Evolutionary conservation across 2,329 filamentous ascomycete genomes (phyloP).

Genomic region (Phaeomoniella chlamydospora): DNA sequence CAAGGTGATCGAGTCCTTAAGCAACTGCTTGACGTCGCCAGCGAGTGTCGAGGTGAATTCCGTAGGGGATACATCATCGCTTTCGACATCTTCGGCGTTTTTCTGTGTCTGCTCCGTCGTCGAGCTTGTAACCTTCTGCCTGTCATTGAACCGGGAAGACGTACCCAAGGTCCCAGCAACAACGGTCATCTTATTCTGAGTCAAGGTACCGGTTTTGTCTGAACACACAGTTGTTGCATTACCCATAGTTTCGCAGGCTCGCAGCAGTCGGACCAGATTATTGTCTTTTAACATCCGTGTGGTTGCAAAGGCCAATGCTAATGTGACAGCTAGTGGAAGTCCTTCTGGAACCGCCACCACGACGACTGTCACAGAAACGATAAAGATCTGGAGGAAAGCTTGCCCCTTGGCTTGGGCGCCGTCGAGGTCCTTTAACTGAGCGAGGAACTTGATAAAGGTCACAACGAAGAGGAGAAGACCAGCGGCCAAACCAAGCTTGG

Average conservation of each 20-base stretch:
- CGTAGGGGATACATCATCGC: slow-evolving; percentile 33
- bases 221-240: slow-evolving; percentile 51
- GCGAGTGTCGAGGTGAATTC: slow-evolving; percentile 41
- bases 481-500: slow-evolving; percentile 57
- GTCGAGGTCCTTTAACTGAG: slow-evolving; percentile 38
- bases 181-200: slow-evolving; percentile 49
- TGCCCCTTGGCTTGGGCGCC: slow-evolving; percentile 37
- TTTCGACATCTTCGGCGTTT: slow-evolving; percentile 6
- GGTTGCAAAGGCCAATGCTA: slow-evolving; percentile 48
- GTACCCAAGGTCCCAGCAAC: slow-evolving; percentile 42
- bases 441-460: slow-evolving; percentile 64
- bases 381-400: slow-evolving; percentile 43
- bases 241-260: slow-evolving; percentile 50
- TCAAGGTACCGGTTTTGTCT: slow-evolving; percentile 53
- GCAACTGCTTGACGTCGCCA: slow-evolving; percentile 36
- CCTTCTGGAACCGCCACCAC: slow-evolving; percentile 49
- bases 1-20: slow-evolving; percentile 50
- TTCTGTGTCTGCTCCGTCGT: slow-evolving; percentile 13
- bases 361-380: slow-evolving; percentile 43
- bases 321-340: slow-evolving; percentile 44
- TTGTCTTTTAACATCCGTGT: slow-evolving; percentile 50
- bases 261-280: slow-evolving; percentile 44
- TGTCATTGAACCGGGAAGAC: slow-evolving; percentile 26
- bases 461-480: slow-evolving; percentile 66
- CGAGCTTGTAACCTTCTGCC: slow-evolving; percentile 14